phyloP scores from a whole-genome alignment of 2,329 filamentous ascomycete species.

The Fusarium odoratissimum region DNA sequence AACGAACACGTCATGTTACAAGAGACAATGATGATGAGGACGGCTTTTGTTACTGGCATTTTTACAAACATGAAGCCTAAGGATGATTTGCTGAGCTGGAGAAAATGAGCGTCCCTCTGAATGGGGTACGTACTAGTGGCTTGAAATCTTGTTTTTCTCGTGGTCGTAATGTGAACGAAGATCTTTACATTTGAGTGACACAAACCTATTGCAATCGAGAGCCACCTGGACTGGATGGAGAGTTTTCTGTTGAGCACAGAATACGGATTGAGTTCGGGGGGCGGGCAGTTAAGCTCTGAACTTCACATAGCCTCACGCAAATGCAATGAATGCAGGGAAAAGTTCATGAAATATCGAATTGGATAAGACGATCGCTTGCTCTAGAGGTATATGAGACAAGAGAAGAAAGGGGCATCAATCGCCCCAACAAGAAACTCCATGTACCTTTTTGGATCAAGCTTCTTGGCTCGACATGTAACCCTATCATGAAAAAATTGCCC shows the following conservation, averaged over 20 bases:
- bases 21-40: slow-evolving; percentile 42
- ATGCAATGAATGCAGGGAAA: neutral
- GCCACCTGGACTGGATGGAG: neutral
- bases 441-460: slow-evolving; percentile 23
- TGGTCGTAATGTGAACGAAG: slow-evolving; percentile 33
- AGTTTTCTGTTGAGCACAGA: slow-evolving; percentile 25
- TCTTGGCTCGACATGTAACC: slow-evolving; percentile 12
- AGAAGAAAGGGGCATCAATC: slow-evolving; percentile 25
- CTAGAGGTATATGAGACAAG: slow-evolving; percentile 44
- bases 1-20: slow-evolving; percentile 37
- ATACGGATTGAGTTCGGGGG: neutral
- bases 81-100: slow-evolving; percentile 30
- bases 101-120: slow-evolving; percentile 18
- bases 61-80: slow-evolving; percentile 35
- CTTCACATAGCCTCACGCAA: neutral
- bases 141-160: slow-evolving; percentile 32
- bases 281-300: neutral
- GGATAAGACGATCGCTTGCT: slow-evolving; percentile 42
- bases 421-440: slow-evolving; percentile 35
- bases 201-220: neutral
- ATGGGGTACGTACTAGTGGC: slow-evolving; percentile 39
- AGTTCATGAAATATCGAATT: slow-evolving; percentile 29
- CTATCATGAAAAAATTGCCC: slow-evolving; percentile 16
- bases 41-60: slow-evolving; percentile 20
- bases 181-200: slow-evolving; percentile 14